Evolutionary conservation across 345 rosid genomes (phyloP).

Genomic region (Isatis tinctoria): DNA sequence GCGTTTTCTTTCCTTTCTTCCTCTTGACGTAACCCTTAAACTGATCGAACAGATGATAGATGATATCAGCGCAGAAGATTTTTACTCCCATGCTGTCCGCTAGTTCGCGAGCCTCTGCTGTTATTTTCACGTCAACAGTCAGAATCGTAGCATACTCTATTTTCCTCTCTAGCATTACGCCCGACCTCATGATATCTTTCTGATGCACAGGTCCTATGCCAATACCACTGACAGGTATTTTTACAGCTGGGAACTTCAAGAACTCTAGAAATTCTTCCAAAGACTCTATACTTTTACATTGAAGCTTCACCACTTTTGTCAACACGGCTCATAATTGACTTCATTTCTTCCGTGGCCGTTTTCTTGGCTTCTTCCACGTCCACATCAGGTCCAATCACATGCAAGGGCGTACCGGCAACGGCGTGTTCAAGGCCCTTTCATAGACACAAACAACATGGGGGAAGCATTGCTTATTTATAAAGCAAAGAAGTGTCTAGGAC

Average conservation of each 20-base stretch:
- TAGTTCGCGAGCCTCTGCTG: constrained; percentile 86
- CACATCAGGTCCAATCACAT: constrained; percentile 75
- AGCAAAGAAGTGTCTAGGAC: not conserved
- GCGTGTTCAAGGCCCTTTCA: constrained; percentile 88
- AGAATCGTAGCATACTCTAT: constrained; percentile 85
- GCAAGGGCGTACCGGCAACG: constrained; percentile 84
- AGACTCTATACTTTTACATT: constrained; percentile 88
- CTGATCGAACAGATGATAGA: constrained; percentile 87
- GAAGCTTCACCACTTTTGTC: constrained; percentile 93
- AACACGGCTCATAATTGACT: constrained; percentile 72
- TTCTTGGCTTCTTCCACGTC: constrained; percentile 50
- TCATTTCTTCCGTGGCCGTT: constrained; percentile 72
- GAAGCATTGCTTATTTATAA: too few species aligned
- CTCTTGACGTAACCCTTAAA: constrained; percentile 72
- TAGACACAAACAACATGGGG: too few species aligned
- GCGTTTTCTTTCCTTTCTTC: constrained; percentile 84
- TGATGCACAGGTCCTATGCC: constrained; percentile 89
- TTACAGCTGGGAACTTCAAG: constrained; percentile 78
- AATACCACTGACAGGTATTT: constrained; percentile 89
- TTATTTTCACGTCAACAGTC: constrained; percentile 93
- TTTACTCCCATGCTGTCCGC: constrained; percentile 84
- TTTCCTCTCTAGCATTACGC: constrained; percentile 91
- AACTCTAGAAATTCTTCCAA: constrained; percentile 92
- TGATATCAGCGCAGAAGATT: constrained; percentile 87
- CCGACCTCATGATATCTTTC: constrained; percentile 88